A percentile compares a stretch with the other conserved stretches of the same genome.
Conservation (phyloP, 495 filamentous ascomycete species). For the Cryomyces antarcticus region DNA sequence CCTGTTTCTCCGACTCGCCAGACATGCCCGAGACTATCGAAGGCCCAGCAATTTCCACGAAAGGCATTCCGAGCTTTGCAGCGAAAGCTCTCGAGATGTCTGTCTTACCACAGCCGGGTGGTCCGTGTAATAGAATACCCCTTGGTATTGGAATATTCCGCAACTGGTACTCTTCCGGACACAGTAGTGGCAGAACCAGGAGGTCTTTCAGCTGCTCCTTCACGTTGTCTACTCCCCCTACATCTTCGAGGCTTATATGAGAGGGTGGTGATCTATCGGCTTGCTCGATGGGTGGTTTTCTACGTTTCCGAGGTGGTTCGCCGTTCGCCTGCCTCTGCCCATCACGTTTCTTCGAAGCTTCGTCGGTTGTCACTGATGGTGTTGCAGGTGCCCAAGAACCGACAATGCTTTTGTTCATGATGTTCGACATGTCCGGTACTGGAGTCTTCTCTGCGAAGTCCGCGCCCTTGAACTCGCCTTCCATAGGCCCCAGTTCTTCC, state of each 20-base stretch:
- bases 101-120: slow-evolving; percentile 89
- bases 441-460: slow-evolving; percentile 13
- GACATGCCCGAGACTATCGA: slow-evolving; percentile 88
- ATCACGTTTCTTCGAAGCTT: slow-evolving; percentile 9
- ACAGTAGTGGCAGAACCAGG: slow-evolving; percentile 58
- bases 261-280: slow-evolving; percentile 49
- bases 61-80: slow-evolving; percentile 64
- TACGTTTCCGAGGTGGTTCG: slow-evolving; percentile 42
- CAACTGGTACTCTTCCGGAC: slow-evolving; percentile 35
- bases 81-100: slow-evolving; percentile 84
- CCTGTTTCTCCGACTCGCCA: slow-evolving; percentile 86
- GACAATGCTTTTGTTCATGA: slow-evolving; percentile 56
- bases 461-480: slow-evolving; percentile 41
- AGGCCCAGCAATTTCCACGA: slow-evolving; percentile 74
- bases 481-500: slow-evolving; percentile 33
- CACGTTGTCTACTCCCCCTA: slow-evolving; percentile 71
- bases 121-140: slow-evolving; percentile 82
- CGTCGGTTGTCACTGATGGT: slow-evolving; percentile 7
- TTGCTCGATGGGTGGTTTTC: slow-evolving; percentile 15
- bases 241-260: slow-evolving; percentile 53
- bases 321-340: slow-evolving; percentile 35
- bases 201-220: slow-evolving; percentile 58
- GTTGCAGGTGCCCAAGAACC: slow-evolving; percentile 33
- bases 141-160: slow-evolving; percentile 51
- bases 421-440: slow-evolving; percentile 37